Base-by-base conservation (phyloP, 1,284 basidiomycete genomes). In the Bondarzewia mesenterica region DNA sequence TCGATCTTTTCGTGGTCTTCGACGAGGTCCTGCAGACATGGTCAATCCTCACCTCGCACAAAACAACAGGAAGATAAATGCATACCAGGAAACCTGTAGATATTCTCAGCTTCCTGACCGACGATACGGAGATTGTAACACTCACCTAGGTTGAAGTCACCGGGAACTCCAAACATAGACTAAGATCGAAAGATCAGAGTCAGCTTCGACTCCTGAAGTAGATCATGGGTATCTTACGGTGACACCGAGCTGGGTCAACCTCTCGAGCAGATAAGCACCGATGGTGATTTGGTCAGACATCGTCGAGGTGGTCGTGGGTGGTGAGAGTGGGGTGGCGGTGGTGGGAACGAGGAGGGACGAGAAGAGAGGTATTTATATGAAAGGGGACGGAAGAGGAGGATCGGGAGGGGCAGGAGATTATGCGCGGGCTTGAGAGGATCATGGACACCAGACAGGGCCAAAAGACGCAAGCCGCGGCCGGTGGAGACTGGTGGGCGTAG, bases 91-190 rank as follows among this genome's bases (percentile, higher is more conserved):
- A 83, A 15, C 65, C 67, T 67, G 37, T 18, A 40, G 47, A 27
- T 45, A 18, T 42, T 25, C 29, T 15, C 37, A 25, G 46, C 5
- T 41, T 10, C 20, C n/a, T 41, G 15, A 36, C 8, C 23, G 35
- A 21, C 18, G 7, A 29, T 16, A 22, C 23, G 10, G 7, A 14
- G 57, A 62, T 42, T 47, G 52, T 80, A 7, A 3, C 14, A 58
- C 62, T 43, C 45, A 51, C 82, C 87, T 42, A 96, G 79, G 65
- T 95, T 96, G 65, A 93, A 97, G 67, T 95, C 93, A 37, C 93
- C 93, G 5, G 93, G 92, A 0, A 94, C 80, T 29, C 93, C 93
- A 54, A 94, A 94, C 69, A 94, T 77, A 44, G 73, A 73, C 78
- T 85, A 52, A 44, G 84, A 52, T 42, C 32, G 52, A 52, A 16